Conservation (phyloP, 2,329 filamentous ascomycete genomes). For the Monascus ruber region DNA sequence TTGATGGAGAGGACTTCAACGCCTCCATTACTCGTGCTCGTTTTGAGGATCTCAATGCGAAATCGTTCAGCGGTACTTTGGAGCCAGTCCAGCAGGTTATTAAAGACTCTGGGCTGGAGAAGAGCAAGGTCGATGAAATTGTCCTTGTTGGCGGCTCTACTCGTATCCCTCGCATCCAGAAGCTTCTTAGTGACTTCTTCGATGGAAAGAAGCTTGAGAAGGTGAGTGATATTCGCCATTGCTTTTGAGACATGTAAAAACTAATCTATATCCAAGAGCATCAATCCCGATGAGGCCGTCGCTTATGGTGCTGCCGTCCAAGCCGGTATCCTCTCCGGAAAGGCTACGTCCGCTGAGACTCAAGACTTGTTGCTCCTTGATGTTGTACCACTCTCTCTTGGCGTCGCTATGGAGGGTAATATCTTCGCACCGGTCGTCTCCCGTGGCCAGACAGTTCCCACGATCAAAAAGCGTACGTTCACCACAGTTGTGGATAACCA, state of each 20-base stretch:
- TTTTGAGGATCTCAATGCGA: conserved; percentile 97
- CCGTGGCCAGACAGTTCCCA: conserved; percentile 64
- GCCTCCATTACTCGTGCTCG: conserved; percentile 94
- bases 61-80: conserved; percentile 85
- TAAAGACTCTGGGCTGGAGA: conserved; percentile 80
- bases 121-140: conserved; percentile 91
- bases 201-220: conserved; percentile 99
- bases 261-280: conserved; percentile 44
- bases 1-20: conserved; percentile 96
- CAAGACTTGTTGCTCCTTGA: conserved; percentile 90
- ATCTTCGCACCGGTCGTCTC: conserved; percentile 92
- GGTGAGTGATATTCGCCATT: conserved; percentile 20
- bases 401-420: conserved; percentile 99
- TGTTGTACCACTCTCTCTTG: conserved; percentile 89
- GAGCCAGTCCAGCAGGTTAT: conserved; percentile 94
- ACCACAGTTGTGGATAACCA: conserved; percentile 61
- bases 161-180: conserved; percentile 98
- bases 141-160: conserved; percentile 98
- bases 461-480: conserved; percentile 78
- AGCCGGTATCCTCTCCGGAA: conserved; percentile 96
- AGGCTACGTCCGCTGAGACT: conserved; percentile 91
- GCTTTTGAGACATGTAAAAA: conserved; percentile 2
- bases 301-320: conserved; percentile 98
- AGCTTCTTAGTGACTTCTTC: conserved; percentile 98
- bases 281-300: conserved; percentile 99